A percentile compares a stretch with the other conserved stretches of the same genome.
Conservation (phyloP, 129 eudicot species). For the Mikania micrantha region DNA sequence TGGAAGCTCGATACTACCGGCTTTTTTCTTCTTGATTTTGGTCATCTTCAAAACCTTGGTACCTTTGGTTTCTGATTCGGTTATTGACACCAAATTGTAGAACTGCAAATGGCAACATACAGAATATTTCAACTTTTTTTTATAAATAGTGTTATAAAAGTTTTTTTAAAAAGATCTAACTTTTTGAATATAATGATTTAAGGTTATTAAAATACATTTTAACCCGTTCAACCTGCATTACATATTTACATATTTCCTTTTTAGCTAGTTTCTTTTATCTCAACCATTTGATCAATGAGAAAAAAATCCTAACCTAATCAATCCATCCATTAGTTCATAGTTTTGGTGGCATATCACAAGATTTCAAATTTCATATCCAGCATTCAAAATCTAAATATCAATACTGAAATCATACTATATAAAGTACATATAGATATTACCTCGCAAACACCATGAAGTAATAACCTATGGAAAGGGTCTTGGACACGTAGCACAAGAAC, state of each 20-base stretch:
- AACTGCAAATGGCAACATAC: conserved; percentile 42
- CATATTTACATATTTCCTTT: neutral
- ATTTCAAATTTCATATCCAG: neutral
- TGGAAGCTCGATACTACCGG: conserved; percentile 45
- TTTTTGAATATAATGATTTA: neutral
- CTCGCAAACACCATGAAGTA: conserved; percentile 99
- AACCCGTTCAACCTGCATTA: neutral
- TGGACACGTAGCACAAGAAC: conserved; percentile 60
- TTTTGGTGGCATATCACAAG: neutral
- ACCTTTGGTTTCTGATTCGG: conserved; percentile 50
- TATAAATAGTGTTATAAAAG: no score
- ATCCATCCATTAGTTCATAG: neutral
- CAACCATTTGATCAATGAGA: neutral
- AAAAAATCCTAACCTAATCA: neutral
- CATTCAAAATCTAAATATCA: neutral
- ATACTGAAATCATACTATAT: neutral
- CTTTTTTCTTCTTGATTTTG: conserved; percentile 66
- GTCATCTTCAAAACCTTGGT: conserved; percentile 49
- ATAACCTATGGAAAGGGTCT: conserved; percentile 82
- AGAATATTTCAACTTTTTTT: neutral
- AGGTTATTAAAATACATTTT: neutral
- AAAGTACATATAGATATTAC: conserved; percentile 26
- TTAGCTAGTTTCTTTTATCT: neutral
- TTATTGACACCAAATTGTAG: conserved; percentile 66
- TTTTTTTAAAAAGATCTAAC: neutral